Base-by-base conservation (phyloP, 2,329 filamentous ascomycete genomes). In the Pestalotiopsis fici region DNA sequence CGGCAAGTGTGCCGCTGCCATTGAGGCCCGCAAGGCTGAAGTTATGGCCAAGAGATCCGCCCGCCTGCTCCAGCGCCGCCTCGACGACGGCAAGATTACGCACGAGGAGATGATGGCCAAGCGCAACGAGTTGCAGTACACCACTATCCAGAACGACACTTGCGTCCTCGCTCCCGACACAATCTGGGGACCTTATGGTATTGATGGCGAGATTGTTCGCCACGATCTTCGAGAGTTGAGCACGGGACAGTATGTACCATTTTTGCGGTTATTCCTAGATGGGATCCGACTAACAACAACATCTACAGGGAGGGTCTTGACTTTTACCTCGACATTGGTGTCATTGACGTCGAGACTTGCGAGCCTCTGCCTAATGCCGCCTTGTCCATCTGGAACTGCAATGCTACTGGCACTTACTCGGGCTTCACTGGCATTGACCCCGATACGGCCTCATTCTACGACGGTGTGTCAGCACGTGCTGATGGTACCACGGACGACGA, bases 401-500 rank as follows among this genome's bases (percentile, higher is more conserved):
- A 64, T 21, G 39, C 62, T 7, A 64, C 62, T 23, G 62, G 62
- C 13, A 64, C 62, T 13, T 64, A 64, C n/a, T 64, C 62, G 15
- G 62, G 62, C 11, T 64, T 28, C 25, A 64, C 62, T 25, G 62
- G 62, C 28, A 56, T 64, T 25, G 62, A 64, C 62, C 62, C 62
- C 15, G 25, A 64, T 23, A 64, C 62, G 18, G 62, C 28, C 7
- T 27, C 21, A 13, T 54, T 56, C n/a, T 18, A 18, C 15, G 39
- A 54, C 23, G 62, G 62, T 27, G 50, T 43, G 47, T 55, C 43
- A 11, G 25, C 28, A 4, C 62, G 62, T n/a, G 25, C 7, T n/a
- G 62, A 64, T n/a, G 62, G 62, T 35, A 64, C 62, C 25, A 64
- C 62, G 15, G 62, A 64, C 12, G 62, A 64, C 27, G 62, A 64